Evolutionary conservation across 2,329 filamentous ascomycete species (phyloP).

Genomic region (Phaeoacremonium minimum): DNA sequence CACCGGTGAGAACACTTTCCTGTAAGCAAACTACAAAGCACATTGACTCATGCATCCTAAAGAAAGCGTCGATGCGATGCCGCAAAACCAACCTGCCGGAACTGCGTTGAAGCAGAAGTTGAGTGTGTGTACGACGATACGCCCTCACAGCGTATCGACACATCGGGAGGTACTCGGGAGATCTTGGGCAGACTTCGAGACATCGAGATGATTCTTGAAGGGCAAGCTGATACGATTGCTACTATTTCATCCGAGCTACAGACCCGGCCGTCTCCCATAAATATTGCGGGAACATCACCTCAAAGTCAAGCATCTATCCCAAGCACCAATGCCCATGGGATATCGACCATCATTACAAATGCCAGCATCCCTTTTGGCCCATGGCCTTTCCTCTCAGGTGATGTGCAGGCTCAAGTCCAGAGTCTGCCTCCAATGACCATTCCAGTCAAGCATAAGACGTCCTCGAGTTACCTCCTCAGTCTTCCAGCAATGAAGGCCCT

Average conservation of each 20-base stretch:
- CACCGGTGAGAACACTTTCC: slow-evolving; percentile 13
- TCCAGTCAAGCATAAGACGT: slow-evolving; percentile 21
- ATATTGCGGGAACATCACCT: neutral
- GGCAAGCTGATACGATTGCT: slow-evolving; percentile 12
- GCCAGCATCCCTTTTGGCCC: neutral
- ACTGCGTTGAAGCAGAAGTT: slow-evolving; percentile 18
- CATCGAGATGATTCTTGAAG: slow-evolving; percentile 17
- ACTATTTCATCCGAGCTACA: slow-evolving; percentile 9
- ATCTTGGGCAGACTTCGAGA: slow-evolving; percentile 19
- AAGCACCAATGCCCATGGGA: neutral
- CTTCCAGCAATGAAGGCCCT: slow-evolving; percentile 19
- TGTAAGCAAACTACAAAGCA: no score
- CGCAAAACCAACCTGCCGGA: slow-evolving; percentile 15
- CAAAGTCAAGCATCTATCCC: slow-evolving; percentile 2
- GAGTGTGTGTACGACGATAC: slow-evolving; percentile 21
- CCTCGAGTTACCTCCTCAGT: slow-evolving; percentile 19
- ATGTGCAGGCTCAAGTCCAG: slow-evolving; percentile 7
- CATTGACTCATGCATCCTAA: slow-evolving; percentile 1
- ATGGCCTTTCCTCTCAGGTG: neutral
- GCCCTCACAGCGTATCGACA: slow-evolving; percentile 21
- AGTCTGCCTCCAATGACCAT: slow-evolving; percentile 19
- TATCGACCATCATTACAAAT: slow-evolving; percentile 6
- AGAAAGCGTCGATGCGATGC: slow-evolving; percentile 24
- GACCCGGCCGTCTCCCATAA: neutral
- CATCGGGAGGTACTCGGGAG: slow-evolving; percentile 19